Base-by-base conservation (phyloP, 2,329 filamentous ascomycete species). In the Colletotrichum sp. region DNA sequence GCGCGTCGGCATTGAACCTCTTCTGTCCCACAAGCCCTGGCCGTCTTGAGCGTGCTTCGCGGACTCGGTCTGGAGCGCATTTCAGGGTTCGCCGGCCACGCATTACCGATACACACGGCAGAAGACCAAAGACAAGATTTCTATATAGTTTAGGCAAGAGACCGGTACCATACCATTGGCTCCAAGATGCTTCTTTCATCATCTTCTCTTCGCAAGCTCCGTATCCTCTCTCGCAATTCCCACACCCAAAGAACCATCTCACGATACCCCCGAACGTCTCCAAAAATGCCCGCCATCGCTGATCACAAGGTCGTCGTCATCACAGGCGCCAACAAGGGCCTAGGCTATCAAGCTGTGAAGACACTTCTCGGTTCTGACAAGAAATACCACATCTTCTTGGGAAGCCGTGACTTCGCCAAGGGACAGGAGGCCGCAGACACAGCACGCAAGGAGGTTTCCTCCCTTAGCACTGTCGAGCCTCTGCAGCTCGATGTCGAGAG, bases 371-470 rank as follows among this genome's bases (percentile, higher is more conserved):
- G 77, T 5, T 79, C 78, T 18, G 28, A 75, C 12, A 57, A 72
- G 28, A 36, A 77, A 0, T 83, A 82, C 69, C 75, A 77, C 59
- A 74, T 83, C 48, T 68, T 83, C 34, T 15, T 83, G n/a, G 82
- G 82, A 18, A 76, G 79, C 32, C 80, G 80, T 6, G 76, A 79
- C 34, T 66, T 79, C 1, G 62, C 70, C 10, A 82, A 81, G 44
- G 81, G 78, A 22, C 39, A 80, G 39, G 67, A 72, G 7, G 81
- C 80, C 1, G 80, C 71, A 1, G 48, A 71, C 7, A 68, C 57
- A 3, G 32, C 77, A 1, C 59, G 5, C 1, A 28, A 30, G 1
- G 73, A 77, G 52, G 57, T 62, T 10, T 39, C 75, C 5, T 71
- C 64, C 1, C 44, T 36, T 2, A 72, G 60, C 48, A 68, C 36